Conservation (phyloP, 2,329 filamentous ascomycete genomes). For the Botryosphaeria agaves region DNA sequence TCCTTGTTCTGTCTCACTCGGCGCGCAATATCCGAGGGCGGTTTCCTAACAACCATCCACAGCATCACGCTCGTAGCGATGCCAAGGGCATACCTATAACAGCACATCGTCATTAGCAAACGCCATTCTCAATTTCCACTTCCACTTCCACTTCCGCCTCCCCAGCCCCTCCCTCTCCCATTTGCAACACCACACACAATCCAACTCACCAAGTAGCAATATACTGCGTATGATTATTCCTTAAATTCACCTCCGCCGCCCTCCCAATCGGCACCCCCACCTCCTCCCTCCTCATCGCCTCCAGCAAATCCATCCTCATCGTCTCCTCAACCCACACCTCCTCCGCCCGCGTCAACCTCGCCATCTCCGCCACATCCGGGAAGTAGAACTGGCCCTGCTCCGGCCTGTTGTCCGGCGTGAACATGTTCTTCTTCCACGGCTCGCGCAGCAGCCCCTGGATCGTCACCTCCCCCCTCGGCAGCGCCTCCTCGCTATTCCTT, state of each 20-base stretch:
- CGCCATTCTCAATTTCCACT: no score
- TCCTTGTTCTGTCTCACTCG: conserved; percentile 10
- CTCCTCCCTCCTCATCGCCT: conserved; percentile 54
- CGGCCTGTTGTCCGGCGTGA: conserved; percentile 80
- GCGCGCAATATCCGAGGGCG: conserved; percentile 36
- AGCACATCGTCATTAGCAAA: no score
- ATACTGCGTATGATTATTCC: conserved; percentile 96
- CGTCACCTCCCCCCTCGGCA: conserved; percentile 54
- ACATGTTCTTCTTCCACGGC: conserved; percentile 96
- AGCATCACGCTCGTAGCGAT: conserved; percentile 86
- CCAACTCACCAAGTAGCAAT: conserved; percentile 85
- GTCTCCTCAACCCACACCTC: conserved; percentile 92
- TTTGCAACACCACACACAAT: neutral
- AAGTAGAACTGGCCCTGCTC: conserved; percentile 84
- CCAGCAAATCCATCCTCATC: conserved; percentile 69
- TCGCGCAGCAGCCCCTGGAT: conserved; percentile 74
- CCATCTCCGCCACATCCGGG: conserved; percentile 87
- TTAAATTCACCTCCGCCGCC: conserved; percentile 73
- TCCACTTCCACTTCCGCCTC: conserved; percentile 3
- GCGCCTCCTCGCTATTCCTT: conserved; percentile 39
- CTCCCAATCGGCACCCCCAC: conserved; percentile 83
- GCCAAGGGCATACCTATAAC: conserved; percentile 65
- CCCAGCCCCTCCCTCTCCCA: neutral
- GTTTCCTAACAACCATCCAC: conserved; percentile 86
- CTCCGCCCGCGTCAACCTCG: conserved; percentile 61